Conservation (phyloP, 2,329 filamentous ascomycete genomes). For the Myriosclerotinia scirpicola region DNA sequence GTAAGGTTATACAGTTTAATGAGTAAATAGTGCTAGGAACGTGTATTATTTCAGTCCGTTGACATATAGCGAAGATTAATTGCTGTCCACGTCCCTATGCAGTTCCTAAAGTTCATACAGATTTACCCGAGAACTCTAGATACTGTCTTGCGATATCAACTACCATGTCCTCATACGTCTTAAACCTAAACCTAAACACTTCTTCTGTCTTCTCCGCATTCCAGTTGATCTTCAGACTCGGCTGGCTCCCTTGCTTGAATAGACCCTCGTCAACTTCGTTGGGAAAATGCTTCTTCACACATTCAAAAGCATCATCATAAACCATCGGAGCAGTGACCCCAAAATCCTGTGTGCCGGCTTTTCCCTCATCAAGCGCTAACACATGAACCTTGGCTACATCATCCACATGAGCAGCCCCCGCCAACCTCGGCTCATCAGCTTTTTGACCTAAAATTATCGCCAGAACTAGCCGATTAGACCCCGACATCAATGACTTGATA, state of each 20-base stretch:
- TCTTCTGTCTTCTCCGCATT: conserved; percentile 7
- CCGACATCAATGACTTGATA: neutral
- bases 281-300: conserved; percentile 18
- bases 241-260: neutral
- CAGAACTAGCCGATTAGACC: neutral
- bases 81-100: neutral
- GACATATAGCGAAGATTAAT: too few species aligned
- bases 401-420: neutral
- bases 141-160: conserved; percentile 3
- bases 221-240: conserved; percentile 1
- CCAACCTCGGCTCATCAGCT: neutral
- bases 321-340: neutral
- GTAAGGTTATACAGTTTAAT: too few species aligned
- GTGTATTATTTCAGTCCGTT: too few species aligned
- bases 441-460: neutral
- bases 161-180: conserved; percentile 15
- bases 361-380: neutral
- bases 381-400: conserved; percentile 3
- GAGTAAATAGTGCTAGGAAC: too few species aligned
- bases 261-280: conserved; percentile 11
- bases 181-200: conserved; percentile 1
- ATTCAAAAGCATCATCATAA: conserved; percentile 12
- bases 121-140: conserved; percentile 13
- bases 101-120: neutral
- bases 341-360: neutral